Evolutionary conservation across 1,284 basidiomycete species (phyloP).

Genomic region (Cystobasidiaceae sp.): DNA sequence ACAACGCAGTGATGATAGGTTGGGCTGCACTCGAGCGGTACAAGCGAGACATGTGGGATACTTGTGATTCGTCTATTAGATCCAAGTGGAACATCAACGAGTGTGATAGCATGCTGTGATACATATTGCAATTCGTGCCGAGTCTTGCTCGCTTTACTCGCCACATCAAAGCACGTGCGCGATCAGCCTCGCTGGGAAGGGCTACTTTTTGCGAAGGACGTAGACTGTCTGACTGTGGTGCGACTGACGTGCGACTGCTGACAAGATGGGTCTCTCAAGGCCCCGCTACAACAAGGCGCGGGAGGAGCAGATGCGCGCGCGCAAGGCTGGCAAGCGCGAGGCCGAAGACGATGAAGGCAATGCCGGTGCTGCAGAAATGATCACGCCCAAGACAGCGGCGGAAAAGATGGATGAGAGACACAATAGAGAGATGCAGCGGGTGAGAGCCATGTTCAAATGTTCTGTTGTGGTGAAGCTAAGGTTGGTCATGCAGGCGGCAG

Average conservation of each 20-base stretch:
- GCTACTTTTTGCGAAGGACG: too few relatives aligned
- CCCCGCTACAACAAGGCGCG: slow-evolving; percentile 22
- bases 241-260: too few relatives aligned
- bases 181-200: too few relatives aligned
- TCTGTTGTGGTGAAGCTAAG: neutral
- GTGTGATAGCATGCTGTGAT: slow-evolving; percentile 31
- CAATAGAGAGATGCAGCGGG: neutral
- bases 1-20: slow-evolving; percentile 92
- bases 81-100: slow-evolving; percentile 69
- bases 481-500: neutral
- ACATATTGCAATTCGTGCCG: neutral
- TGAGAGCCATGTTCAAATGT: neutral
- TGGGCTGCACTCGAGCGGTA: slow-evolving; percentile 82
- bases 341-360: slow-evolving; percentile 6
- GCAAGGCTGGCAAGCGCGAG: slow-evolving; percentile 12
- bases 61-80: slow-evolving; percentile 49
- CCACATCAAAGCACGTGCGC: too few relatives aligned
- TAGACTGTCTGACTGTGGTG: too few relatives aligned
- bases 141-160: neutral
- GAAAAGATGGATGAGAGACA: slow-evolving; percentile 9
- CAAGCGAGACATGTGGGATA: slow-evolving; percentile 55
- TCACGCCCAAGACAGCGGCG: slow-evolving; percentile 22
- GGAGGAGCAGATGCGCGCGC: slow-evolving; percentile 21
- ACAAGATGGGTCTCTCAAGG: slow-evolving; percentile 28
- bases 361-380: slow-evolving; percentile 26